phyloP scores from a whole-genome alignment of 352 stramenopile species.

The Phytophthora multivora region DNA sequence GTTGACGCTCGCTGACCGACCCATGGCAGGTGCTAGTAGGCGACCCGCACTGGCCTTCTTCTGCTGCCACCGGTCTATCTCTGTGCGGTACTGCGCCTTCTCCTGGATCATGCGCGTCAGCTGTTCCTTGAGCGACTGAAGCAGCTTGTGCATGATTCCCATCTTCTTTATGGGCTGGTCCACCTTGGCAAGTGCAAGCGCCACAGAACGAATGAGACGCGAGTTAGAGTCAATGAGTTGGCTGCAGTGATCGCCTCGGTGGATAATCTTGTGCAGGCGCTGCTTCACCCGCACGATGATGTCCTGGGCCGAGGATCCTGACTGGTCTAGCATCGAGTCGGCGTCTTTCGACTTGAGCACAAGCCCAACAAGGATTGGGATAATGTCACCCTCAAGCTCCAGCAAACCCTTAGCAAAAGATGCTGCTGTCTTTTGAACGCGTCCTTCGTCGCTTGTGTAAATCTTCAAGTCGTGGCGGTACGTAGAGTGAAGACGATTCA shows the following conservation, averaged over 20 bases:
- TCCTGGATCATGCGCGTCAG: slow-evolving; percentile 81
- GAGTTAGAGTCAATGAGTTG: slow-evolving; percentile 82
- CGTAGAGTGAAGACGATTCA: slow-evolving; percentile 98
- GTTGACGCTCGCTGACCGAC: slow-evolving; percentile 74
- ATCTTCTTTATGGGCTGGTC: slow-evolving; percentile 96
- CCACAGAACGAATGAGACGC: slow-evolving; percentile 81
- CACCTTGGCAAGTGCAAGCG: slow-evolving; percentile 73
- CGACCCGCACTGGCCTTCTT: slow-evolving; percentile 45
- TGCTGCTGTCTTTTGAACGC: slow-evolving; percentile 99
- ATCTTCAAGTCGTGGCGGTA: slow-evolving; percentile 99
- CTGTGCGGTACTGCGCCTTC: slow-evolving; percentile 66
- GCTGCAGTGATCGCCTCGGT: slow-evolving; percentile 80
- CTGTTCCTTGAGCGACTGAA: slow-evolving; percentile 95
- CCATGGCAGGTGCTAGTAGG: slow-evolving; percentile 42
- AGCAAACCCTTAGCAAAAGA: slow-evolving; percentile 99
- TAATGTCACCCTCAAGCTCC: slow-evolving; percentile 98
- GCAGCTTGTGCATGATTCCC: slow-evolving; percentile 89
- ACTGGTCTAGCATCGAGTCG: slow-evolving; percentile 98
- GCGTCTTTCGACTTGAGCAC: slow-evolving; percentile 90
- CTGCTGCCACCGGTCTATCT: slow-evolving; percentile 51
- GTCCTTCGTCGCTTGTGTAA: slow-evolving; percentile 98
- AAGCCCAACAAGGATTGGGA: slow-evolving; percentile 98
- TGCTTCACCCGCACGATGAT: slow-evolving; percentile 92
- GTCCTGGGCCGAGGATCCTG: slow-evolving; percentile 93
- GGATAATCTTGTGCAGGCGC: slow-evolving; percentile 87